A percentile compares a stretch with the other conserved stretches of the same genome.
Evolutionary conservation across 2,329 filamentous ascomycete species (phyloP).

Genomic region (Ophiocordyceps camponoti-rufipedis): DNA sequence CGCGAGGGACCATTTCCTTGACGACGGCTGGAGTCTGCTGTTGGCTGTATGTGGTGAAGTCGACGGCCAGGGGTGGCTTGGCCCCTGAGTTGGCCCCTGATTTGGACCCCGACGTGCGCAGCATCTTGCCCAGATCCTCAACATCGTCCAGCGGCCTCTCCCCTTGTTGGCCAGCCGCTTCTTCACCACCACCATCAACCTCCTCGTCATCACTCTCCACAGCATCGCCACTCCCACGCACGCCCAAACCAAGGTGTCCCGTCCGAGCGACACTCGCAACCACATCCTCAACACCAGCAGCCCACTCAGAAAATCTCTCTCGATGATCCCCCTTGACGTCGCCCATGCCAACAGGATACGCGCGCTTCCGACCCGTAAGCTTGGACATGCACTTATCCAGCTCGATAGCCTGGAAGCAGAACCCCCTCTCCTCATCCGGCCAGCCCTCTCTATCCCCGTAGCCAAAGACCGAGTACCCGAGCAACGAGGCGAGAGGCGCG

Average conservation of each 20-base stretch:
- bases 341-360: constrained; percentile 75
- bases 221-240: constrained; percentile 65
- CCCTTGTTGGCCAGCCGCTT: constrained; percentile 12
- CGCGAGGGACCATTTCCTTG: constrained; percentile 90
- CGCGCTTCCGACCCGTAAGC: constrained; percentile 67
- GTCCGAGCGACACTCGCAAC: constrained; percentile 44
- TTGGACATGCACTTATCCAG: constrained; percentile 97
- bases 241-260: constrained; percentile 42
- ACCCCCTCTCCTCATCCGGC: constrained; percentile 79
- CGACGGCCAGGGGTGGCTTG: constrained; percentile 48
- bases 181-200: constrained; percentile 33
- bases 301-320: constrained; percentile 59
- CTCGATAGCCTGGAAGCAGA: constrained; percentile 81
- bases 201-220: constrained; percentile 66
- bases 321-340: constrained; percentile 63
- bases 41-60: constrained; percentile 59
- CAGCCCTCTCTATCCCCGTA: constrained; percentile 84
- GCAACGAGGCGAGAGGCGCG: constrained; percentile 53
- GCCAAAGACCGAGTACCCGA: constrained; percentile 87
- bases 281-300: constrained; percentile 51
- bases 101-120: constrained; percentile 19
- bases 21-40: constrained; percentile 21
- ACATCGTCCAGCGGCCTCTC: constrained; percentile 47
- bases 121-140: constrained; percentile 60
- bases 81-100: constrained; percentile 3